Conservation (phyloP, 371 early-diverging fungal genomes). For the Parasitella parasitica region DNA sequence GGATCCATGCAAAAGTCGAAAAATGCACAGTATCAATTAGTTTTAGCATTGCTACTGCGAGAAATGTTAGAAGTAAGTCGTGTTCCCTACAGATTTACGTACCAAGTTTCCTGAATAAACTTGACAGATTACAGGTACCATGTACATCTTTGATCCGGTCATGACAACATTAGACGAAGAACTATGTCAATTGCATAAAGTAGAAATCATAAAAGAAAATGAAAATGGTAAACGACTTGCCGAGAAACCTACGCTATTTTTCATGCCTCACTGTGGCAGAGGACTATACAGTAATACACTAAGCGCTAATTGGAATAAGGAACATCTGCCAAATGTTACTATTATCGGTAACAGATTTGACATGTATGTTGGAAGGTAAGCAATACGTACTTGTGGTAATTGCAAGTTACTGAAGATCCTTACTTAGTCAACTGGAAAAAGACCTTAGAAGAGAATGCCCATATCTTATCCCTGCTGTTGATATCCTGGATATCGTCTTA, state of each 20-base stretch:
- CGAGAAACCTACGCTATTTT: slow-evolving; percentile 51
- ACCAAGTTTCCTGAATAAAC: not conserved
- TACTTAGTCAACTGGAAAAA: slow-evolving; percentile 48
- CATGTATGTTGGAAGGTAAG: slow-evolving; percentile 61
- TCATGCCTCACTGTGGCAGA: slow-evolving; percentile 76
- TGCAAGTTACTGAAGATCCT: not conserved
- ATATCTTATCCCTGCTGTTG: slow-evolving; percentile 52
- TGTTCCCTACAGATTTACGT: not conserved
- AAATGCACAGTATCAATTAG: slow-evolving; percentile 62
- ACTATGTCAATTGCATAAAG: slow-evolving; percentile 33
- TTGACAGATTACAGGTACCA: slow-evolving; percentile 34
- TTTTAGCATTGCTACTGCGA: slow-evolving; percentile 47
- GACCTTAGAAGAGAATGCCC: slow-evolving; percentile 54
- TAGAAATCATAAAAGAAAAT: slow-evolving; percentile 43
- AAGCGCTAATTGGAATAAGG: slow-evolving; percentile 55
- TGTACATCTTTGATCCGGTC: slow-evolving; percentile 66
- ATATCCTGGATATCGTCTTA: slow-evolving; percentile 32
- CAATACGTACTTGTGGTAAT: not conserved
- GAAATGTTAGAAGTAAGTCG: slow-evolving; percentile 49
- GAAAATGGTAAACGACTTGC: slow-evolving; percentile 41
- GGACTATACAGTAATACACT: slow-evolving; percentile 64
- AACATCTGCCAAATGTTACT: slow-evolving; percentile 32
- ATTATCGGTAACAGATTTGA: slow-evolving; percentile 61
- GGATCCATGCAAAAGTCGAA: slow-evolving; percentile 60
- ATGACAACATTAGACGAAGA: slow-evolving; percentile 59